A percentile compares a stretch with the other conserved stretches of the same genome.
Evolutionary conservation across 1,284 basidiomycete genomes (phyloP).

Genomic region (Schizophyllum commune): DNA sequence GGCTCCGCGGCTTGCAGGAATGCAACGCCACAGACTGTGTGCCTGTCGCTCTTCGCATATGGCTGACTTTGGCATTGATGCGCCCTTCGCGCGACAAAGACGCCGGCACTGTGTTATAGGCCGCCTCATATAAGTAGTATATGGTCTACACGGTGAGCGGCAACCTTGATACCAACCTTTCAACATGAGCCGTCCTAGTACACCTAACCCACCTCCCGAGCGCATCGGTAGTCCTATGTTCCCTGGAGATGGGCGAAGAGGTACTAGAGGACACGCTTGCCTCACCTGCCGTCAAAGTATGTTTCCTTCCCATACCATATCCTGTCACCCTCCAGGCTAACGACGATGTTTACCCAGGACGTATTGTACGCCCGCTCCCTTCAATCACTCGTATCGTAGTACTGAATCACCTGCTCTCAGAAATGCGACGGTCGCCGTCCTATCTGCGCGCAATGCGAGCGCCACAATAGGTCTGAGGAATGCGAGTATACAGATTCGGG

Average conservation of each 20-base stretch:
- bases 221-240: background rate
- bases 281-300: background rate
- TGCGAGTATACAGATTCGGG: constrained; percentile 49
- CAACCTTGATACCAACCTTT: too few species aligned
- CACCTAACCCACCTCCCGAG: background rate
- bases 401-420: constrained; percentile 16
- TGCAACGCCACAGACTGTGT: too few species aligned
- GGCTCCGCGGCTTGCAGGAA: too few species aligned
- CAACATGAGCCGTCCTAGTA: background rate
- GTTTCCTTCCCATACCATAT: background rate
- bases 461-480: constrained; percentile 42
- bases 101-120: too few species aligned
- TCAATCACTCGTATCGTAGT: too few species aligned
- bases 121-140: too few species aligned
- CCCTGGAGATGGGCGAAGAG: background rate
- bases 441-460: constrained; percentile 45
- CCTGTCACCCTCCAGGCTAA: background rate
- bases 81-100: too few species aligned
- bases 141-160: too few species aligned
- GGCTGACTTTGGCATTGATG: too few species aligned
- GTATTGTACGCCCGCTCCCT: background rate
- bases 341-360: background rate
- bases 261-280: background rate
- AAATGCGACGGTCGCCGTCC: constrained; percentile 56
- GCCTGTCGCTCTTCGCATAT: too few species aligned